A percentile compares a stretch with the other conserved stretches of the same genome.
phyloP scores from a whole-genome alignment of 1,284 basidiomycete genomes.

The Tilletia indica region DNA sequence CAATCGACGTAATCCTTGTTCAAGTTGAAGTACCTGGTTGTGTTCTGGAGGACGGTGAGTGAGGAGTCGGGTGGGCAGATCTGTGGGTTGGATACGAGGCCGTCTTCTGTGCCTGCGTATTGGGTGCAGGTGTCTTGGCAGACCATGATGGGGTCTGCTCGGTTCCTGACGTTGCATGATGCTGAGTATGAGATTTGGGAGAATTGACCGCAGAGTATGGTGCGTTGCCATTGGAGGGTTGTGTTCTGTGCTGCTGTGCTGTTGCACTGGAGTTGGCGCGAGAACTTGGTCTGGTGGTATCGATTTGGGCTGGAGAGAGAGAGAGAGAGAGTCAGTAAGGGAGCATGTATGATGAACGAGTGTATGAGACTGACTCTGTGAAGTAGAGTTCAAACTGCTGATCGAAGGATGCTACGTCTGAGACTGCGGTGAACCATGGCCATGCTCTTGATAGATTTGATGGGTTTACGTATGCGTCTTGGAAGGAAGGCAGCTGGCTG shows the following conservation, averaged over 20 bases:
- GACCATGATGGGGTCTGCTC: conserved; percentile 38
- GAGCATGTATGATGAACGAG: too few relatives aligned
- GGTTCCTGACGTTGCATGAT: conserved; percentile 37
- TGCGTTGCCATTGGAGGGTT: conserved; percentile 47
- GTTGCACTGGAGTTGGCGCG: conserved; percentile 42
- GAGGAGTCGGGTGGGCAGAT: conserved; percentile 40
- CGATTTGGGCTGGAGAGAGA: conserved; percentile 34
- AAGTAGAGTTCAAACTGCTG: conserved; percentile 57
- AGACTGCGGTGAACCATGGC: conserved; percentile 55
- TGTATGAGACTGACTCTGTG: conserved; percentile 31
- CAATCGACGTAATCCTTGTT: conserved; percentile 56
- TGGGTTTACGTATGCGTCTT: conserved; percentile 52
- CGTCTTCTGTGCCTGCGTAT: conserved; percentile 36
- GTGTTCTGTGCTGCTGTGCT: conserved; percentile 37
- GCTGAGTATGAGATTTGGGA: conserved; percentile 41
- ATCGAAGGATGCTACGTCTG: conserved; percentile 57
- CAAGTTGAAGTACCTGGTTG: conserved; percentile 49
- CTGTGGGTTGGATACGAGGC: conserved; percentile 42
- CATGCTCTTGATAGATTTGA: conserved; percentile 55
- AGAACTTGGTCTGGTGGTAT: conserved; percentile 46
- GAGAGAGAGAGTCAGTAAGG: neutral
- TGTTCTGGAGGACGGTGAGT: conserved; percentile 40
- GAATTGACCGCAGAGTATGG: conserved; percentile 49
- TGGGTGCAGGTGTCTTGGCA: conserved; percentile 50
- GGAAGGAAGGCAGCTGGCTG: conserved; percentile 42